Conservation (phyloP, 1,284 basidiomycete genomes). For the Tremellales sp. region DNA sequence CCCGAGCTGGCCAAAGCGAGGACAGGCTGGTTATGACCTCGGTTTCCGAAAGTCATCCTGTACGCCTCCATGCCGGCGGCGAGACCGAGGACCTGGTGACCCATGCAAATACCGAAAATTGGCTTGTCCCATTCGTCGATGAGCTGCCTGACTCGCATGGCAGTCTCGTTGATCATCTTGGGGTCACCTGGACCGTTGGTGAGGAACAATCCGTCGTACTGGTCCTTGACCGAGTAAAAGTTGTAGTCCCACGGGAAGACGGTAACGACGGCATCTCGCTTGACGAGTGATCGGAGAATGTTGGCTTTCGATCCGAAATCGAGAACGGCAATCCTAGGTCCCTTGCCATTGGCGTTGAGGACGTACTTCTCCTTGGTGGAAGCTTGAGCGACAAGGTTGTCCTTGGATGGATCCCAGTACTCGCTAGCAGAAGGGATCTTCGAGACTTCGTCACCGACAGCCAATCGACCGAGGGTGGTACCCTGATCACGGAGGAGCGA, state of each 20-base stretch:
- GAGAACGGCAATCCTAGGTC: slow-evolving; percentile 87
- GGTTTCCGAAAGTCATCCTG: slow-evolving; percentile 79
- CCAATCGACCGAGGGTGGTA: slow-evolving; percentile 89
- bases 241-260: slow-evolving; percentile 97
- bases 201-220: slow-evolving; percentile 92
- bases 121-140: slow-evolving; percentile 86
- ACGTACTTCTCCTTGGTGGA: slow-evolving; percentile 82
- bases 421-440: slow-evolving; percentile 62
- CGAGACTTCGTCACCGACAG: slow-evolving; percentile 71
- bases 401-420: slow-evolving; percentile 86
- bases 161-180: slow-evolving; percentile 80
- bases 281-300: slow-evolving; percentile 86
- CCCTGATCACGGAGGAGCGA: slow-evolving; percentile 91
- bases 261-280: slow-evolving; percentile 84
- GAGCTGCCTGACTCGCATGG: slow-evolving; percentile 71
- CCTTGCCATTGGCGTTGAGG: slow-evolving; percentile 74
- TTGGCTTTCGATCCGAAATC: slow-evolving; percentile 99
- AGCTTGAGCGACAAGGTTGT: slow-evolving; percentile 90
- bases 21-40: slow-evolving; percentile 99
- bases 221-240: slow-evolving; percentile 84
- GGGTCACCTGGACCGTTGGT: slow-evolving; percentile 97
- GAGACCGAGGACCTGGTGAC: slow-evolving; percentile 94
- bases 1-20: slow-evolving; percentile 85
- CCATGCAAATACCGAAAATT: slow-evolving; percentile 99
- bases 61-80: slow-evolving; percentile 95